A percentile compares a stretch with the other conserved stretches of the same genome.
These are phyloP conservation scores for Chondrus crispus DNA, from an alignment of 23 red algal species.

Conservation along the genomic window DNA sequence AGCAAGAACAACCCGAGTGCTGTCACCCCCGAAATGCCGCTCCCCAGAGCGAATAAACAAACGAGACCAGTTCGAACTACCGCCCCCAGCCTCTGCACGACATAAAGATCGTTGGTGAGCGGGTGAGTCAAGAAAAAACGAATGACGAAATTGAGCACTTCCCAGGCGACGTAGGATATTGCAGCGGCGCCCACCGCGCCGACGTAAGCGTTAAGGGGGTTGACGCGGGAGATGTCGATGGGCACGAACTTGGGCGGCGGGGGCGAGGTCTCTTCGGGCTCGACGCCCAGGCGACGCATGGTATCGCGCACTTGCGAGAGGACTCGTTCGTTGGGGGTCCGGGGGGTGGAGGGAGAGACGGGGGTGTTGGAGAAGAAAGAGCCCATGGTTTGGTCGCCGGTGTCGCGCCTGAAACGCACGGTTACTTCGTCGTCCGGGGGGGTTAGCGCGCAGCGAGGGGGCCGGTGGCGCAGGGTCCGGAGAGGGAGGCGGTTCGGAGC, in stretches of 20 bases:
- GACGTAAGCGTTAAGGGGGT: conserved; percentile 43
- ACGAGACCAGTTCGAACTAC: conserved; percentile 43
- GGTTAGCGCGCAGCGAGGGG: no score
- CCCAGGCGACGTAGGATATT: conserved; percentile 48
- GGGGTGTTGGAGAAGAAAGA: neutral
- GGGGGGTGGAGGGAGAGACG: neutral
- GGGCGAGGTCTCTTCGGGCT: neutral
- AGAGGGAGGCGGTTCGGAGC: neutral
- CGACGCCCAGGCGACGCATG: conserved; percentile 41
- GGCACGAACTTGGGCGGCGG: neutral
- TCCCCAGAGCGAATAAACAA: conserved; percentile 44
- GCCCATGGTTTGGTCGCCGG: neutral
- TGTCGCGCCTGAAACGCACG: neutral
- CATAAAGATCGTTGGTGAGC: conserved; percentile 28
- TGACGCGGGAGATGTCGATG: conserved; percentile 46
- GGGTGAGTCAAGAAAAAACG: conserved; percentile 27
- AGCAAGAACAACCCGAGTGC: conserved; percentile 40
- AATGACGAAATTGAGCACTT: neutral
- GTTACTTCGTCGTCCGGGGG: neutral
- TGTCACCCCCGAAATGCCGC: conserved; percentile 59
- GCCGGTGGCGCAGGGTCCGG: no score
- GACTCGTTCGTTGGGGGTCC: conserved; percentile 54
- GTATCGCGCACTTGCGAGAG: conserved; percentile 35
- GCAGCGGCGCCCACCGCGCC: conserved; percentile 43
- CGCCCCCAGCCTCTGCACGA: conserved; percentile 33